A percentile compares a stretch with the other conserved stretches of the same genome.
These are phyloP conservation scores for Fusarium gaditjirri DNA, from an alignment of 2,329 filamentous ascomycete genomes.

Conservation along the genomic window DNA sequence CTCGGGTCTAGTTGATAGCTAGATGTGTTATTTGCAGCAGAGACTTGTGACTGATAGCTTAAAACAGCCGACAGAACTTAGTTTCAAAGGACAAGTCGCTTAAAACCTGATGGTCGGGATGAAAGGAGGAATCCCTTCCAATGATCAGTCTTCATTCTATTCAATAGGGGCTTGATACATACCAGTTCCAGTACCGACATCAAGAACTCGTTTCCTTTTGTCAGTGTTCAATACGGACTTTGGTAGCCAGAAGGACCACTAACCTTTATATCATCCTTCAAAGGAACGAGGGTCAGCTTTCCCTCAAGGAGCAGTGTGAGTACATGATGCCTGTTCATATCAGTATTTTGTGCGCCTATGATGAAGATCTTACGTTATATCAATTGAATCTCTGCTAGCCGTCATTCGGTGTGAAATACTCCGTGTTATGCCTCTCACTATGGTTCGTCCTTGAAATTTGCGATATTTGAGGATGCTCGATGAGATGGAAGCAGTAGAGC, in stretches of 20 bases:
- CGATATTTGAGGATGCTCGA: conserved; percentile 15
- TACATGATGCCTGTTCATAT: neutral
- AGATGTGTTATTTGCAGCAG: too few relatives aligned
- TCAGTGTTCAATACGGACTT: fast-evolving
- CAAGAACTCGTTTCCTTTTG: neutral
- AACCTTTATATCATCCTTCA: neutral
- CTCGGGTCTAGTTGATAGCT: too few relatives aligned
- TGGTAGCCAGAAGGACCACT: fast-evolving
- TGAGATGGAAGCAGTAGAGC: conserved; percentile 5
- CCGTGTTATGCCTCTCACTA: neutral
- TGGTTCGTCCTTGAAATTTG: conserved; percentile 11
- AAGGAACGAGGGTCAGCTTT: neutral
- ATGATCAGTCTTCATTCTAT: neutral
- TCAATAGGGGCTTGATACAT: neutral
- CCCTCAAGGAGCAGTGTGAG: neutral
- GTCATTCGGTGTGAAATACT: conserved; percentile 6
- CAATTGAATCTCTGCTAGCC: conserved; percentile 20
- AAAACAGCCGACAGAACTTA: too few relatives aligned
- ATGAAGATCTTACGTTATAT: neutral
- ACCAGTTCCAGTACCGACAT: neutral
- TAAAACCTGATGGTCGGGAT: too few relatives aligned
- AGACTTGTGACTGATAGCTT: too few relatives aligned
- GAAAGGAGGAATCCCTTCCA: too few relatives aligned
- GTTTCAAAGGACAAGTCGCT: too few relatives aligned
- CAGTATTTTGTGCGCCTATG: fast-evolving